Evolutionary conservation across 2,329 filamentous ascomycete genomes (phyloP).

Genomic region (Colletotrichum orbiculare): DNA sequence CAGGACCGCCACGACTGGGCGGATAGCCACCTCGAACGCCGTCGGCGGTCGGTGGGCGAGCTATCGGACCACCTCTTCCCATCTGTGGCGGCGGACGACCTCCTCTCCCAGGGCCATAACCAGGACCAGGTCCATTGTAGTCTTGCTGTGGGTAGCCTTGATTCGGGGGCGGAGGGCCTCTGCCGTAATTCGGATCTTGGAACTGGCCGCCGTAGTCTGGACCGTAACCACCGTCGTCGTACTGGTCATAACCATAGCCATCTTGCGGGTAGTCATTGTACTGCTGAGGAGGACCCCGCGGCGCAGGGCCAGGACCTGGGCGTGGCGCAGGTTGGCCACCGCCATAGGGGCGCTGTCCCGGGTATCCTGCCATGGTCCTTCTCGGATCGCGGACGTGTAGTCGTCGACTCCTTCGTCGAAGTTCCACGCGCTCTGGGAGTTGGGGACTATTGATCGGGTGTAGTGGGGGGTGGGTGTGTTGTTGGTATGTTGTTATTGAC

Average conservation of each 20-base stretch:
- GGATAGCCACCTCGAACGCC: slow-evolving; percentile 51
- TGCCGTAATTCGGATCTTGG: slow-evolving; percentile 58
- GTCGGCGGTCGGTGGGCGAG: slow-evolving; percentile 53
- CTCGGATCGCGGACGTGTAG: slow-evolving; percentile 9
- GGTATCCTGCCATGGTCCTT: slow-evolving; percentile 45
- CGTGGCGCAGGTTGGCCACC: slow-evolving; percentile 56
- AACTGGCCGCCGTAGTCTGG: slow-evolving; percentile 56
- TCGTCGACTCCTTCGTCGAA: background rate
- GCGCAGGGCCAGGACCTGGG: slow-evolving; percentile 43
- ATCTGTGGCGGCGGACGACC: slow-evolving; percentile 54
- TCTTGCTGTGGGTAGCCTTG: slow-evolving; percentile 56
- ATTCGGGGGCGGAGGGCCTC: slow-evolving; percentile 51
- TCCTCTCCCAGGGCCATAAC: slow-evolving; percentile 52
- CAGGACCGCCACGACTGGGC: slow-evolving; percentile 48
- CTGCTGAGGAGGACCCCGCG: slow-evolving; percentile 50
- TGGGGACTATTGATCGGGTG: background rate
- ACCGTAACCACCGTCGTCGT: slow-evolving; percentile 52
- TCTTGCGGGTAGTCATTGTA: slow-evolving; percentile 60
- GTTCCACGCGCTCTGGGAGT: too few relatives aligned
- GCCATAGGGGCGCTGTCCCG: slow-evolving; percentile 59
- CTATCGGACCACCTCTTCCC: slow-evolving; percentile 58
- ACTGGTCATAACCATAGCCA: slow-evolving; percentile 56
- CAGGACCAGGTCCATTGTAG: slow-evolving; percentile 54
- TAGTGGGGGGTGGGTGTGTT: background rate
- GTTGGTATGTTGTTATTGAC: slow-evolving; percentile 4